These are phyloP conservation scores for Forsythia suspensa DNA, from an alignment of 257 asterid species.

Conservation along the genomic window DNA sequence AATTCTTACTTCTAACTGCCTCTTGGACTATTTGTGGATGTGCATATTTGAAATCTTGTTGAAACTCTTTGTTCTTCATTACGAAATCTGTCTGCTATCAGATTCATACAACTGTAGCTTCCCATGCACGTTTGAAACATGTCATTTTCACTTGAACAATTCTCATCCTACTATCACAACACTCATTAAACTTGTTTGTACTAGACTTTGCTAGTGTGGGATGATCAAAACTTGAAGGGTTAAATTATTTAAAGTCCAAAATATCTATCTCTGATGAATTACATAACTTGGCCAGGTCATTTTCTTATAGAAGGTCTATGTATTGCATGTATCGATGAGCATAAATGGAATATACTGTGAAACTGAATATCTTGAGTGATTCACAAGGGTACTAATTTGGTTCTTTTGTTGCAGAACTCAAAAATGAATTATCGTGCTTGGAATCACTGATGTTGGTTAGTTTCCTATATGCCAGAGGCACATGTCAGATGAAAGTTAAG, in stretches of 20 bases:
- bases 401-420: constrained; percentile 56
- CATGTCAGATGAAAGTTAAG: constrained; percentile 52
- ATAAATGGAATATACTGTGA: neutral
- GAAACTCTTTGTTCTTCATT: neutral
- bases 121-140: neutral
- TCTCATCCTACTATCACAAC: neutral
- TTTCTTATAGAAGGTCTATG: neutral
- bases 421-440: constrained; percentile 99
- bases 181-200: neutral
- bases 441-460: constrained; percentile 96
- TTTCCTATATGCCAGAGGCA: constrained; percentile 71
- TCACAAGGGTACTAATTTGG: constrained; percentile 6
- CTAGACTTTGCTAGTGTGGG: neutral
- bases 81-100: neutral
- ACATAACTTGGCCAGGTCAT: constrained; percentile 1
- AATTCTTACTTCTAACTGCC: neutral
- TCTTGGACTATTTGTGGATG: neutral
- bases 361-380: constrained; percentile 6
- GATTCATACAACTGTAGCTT: neutral
- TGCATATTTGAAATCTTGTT: neutral
- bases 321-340: constrained; percentile 14
- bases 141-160: neutral
- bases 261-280: neutral
- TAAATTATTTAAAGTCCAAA: neutral
- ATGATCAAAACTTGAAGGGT: neutral